A percentile compares a stretch with the other conserved stretches of the same genome.
These are phyloP conservation scores for Chlamydomonas asymmetrica DNA, from an alignment of 139 green algal genomes.

Conservation along the genomic window DNA sequence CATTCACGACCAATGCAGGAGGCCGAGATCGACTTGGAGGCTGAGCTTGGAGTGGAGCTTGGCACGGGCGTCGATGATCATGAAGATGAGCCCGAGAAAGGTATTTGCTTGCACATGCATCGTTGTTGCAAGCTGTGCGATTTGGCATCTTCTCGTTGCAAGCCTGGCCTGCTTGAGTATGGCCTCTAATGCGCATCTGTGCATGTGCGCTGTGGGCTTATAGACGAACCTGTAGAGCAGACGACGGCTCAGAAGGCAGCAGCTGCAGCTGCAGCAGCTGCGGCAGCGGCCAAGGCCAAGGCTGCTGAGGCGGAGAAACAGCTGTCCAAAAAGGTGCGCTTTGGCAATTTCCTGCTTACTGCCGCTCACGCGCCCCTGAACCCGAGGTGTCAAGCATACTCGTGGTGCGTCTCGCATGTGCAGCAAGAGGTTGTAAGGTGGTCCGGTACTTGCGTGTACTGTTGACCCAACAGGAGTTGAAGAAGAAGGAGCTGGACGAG, in stretches of 20 bases:
- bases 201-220: not conserved
- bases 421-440: too few relatives aligned
- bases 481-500: constrained; percentile 75
- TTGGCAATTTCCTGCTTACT: not conserved
- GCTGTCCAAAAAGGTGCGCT: constrained; percentile 67
- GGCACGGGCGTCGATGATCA: constrained; percentile 34
- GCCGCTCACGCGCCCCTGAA: too few relatives aligned
- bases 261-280: not conserved
- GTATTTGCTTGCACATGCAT: constrained; percentile 22
- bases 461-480: constrained; percentile 67
- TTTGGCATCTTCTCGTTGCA: too few relatives aligned
- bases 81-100: constrained; percentile 32
- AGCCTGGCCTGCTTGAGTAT: too few relatives aligned
- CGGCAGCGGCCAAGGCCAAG: constrained; percentile 22
- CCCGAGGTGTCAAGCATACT: too few relatives aligned
- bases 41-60: constrained; percentile 48
- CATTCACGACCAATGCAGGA: not conserved
- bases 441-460: too few relatives aligned
- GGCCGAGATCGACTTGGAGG: constrained; percentile 49
- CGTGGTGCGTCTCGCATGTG: too few relatives aligned
- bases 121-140: not conserved
- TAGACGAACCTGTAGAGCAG: not conserved
- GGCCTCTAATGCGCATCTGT: too few relatives aligned
- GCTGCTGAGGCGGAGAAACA: constrained; percentile 52
- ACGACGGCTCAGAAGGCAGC: not conserved